These are phyloP conservation scores for Boletus tomentosulus DNA, from an alignment of 768 basidiomycete genomes.

Conservation along the genomic window DNA sequence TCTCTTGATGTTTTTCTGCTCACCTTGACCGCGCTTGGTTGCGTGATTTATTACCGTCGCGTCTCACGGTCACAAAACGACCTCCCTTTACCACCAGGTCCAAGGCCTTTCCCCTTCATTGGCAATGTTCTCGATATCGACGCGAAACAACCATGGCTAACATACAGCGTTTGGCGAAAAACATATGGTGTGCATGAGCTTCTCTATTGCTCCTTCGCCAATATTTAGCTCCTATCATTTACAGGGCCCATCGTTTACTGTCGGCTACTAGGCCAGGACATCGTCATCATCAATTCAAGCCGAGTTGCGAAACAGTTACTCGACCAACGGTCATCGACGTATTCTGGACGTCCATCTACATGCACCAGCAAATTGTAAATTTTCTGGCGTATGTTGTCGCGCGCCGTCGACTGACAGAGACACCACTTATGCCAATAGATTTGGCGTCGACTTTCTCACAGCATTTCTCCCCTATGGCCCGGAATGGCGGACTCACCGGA, in stretches of 20 bases:
- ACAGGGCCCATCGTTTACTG: conserved; percentile 29
- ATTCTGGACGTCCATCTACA: conserved; percentile 26
- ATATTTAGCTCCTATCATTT: not conserved
- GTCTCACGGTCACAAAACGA: conserved; percentile 2
- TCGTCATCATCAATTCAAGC: conserved; percentile 26
- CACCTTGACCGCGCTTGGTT: conserved; percentile 8
- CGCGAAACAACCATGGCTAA: conserved; percentile 22
- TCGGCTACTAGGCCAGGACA: conserved; percentile 21
- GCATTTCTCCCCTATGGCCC: conserved; percentile 28
- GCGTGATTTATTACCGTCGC: conserved; percentile 6
- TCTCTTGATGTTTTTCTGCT: conserved; percentile 8
- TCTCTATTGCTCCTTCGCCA: not conserved
- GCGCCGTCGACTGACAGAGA: not conserved
- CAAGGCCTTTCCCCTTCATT: conserved; percentile 20
- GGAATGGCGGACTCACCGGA: conserved; percentile 27
- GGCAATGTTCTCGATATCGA: conserved; percentile 25
- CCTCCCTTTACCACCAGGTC: conserved; percentile 22
- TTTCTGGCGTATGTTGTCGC: not conserved
- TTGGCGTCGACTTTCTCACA: conserved; percentile 28
- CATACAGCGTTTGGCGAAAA: conserved; percentile 26
- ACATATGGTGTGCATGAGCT: conserved; percentile 25
- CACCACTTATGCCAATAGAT: conserved; percentile 8
- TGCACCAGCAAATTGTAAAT: conserved; percentile 22
- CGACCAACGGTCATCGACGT: conserved; percentile 27
- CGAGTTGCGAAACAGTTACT: conserved; percentile 25